phyloP scores from a whole-genome alignment of 805 yeast genomes.

The Blastobotrys peoriensis region DNA sequence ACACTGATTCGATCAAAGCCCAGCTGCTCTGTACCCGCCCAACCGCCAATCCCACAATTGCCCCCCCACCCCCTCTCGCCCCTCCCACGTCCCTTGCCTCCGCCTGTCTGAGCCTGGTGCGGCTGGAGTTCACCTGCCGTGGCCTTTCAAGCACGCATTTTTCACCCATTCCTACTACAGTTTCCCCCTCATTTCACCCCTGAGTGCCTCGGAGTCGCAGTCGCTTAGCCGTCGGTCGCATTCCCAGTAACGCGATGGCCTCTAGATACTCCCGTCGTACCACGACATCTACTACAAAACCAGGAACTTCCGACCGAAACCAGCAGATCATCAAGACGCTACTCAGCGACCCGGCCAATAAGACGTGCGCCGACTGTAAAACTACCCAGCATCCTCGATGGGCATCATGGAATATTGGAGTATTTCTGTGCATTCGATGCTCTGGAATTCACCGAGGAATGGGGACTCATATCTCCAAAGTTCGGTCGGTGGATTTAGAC shows the following conservation, averaged over 20 bases:
- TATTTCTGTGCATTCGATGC: conserved; percentile 82
- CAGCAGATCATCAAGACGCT: conserved; percentile 69
- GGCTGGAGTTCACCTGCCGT: too few species aligned
- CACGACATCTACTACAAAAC: conserved; percentile 18
- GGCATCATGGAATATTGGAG: conserved; percentile 96
- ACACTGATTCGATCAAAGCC: too few species aligned
- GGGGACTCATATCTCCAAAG: conserved; percentile 93
- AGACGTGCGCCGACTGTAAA: conserved; percentile 87
- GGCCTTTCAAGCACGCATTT: too few species aligned
- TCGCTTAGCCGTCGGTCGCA: too few species aligned
- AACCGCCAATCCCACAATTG: too few species aligned
- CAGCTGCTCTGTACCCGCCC: too few species aligned
- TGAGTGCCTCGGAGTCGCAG: too few species aligned
- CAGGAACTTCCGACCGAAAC: conserved; percentile 41
- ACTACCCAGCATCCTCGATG: conserved; percentile 86
- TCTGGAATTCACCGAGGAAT: conserved; percentile 92
- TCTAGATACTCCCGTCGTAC: conserved; percentile 10
- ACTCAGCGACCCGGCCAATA: conserved; percentile 71
- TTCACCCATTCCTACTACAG: too few species aligned
- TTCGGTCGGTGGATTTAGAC: conserved; percentile 89
- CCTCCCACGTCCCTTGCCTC: too few species aligned
- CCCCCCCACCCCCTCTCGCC: too few species aligned
- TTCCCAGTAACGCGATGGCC: background rate
- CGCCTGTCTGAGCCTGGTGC: too few species aligned
- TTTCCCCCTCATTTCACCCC: too few species aligned